Base-by-base conservation (phyloP, 2,329 filamentous ascomycete species). In the Mycosphaerelloides madeirae region DNA sequence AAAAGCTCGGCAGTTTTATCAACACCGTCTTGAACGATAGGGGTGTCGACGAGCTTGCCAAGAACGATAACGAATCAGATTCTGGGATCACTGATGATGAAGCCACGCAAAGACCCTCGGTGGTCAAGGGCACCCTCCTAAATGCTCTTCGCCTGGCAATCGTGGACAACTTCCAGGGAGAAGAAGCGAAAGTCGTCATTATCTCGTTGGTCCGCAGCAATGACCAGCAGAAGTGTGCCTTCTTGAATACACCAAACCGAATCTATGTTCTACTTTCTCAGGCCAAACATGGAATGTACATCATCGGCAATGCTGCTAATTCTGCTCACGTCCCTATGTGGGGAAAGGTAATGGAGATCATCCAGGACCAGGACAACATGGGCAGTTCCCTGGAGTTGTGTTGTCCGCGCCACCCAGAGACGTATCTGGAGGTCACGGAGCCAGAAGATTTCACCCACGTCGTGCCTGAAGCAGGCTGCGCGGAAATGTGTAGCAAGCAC, bases 141-240 rank as follows among this genome's bases (percentile, higher is more conserved):
- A 20, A 54, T 18, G 44, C 44, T 7, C 13, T 54, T 14, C 43
- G 46, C 9, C 36, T 45, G 3, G 36, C 43, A 14, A 40, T 28
- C 12, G 38, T 40, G 20, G 61, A 65, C 53, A 89, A 88, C 51
- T 89, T 87, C 43, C 84, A 90, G 53, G 85, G 85, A 0, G 84
- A 90, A 58, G 84, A 90, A 55, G 82, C 81, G 1, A 83, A 85
- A 40, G 68, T 90, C 6, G 70, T 90, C 0, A 69, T 90, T 2
- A 68, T 90, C 0, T 86, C 83, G 0, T 68, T 90, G 0, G 84
- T 88, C 0, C 76, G 85, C 31, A 85, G 83, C 64, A 90, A 90
- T 53, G 36, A 48, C n/a, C 48, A 62, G 0, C 54, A 74, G 9
- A 67, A 65, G 5, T 77, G 72, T 6, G 85, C 85, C 0, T 90